Percentiles rank a stretch among this genome's conserved stretches.
phyloP scores from a whole-genome alignment of 345 rosid genomes.

The Leavenworthia alabamica region DNA sequence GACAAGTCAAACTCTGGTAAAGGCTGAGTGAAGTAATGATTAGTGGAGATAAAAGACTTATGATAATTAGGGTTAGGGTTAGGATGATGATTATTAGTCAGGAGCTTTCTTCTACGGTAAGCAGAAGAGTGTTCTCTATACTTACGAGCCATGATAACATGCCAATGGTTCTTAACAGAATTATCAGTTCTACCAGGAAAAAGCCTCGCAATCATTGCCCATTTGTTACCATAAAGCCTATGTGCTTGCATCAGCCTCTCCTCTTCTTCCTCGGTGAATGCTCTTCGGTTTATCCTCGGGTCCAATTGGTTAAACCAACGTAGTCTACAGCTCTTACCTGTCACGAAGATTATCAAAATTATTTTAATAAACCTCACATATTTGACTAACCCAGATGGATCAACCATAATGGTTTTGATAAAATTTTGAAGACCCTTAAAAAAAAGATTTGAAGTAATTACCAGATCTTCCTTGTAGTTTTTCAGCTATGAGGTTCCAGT shows the following conservation, averaged over 20 bases:
- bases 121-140: conserved; percentile 80
- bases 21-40: conserved; percentile 24
- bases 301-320: conserved; percentile 98
- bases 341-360: not conserved
- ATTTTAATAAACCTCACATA: not conserved
- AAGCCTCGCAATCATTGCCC: conserved; percentile 98
- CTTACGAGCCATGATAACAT: conserved; percentile 95
- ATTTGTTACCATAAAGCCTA: conserved; percentile 89
- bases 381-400: conserved; percentile 2
- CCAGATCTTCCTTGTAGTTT: conserved; percentile 96
- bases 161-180: conserved; percentile 98
- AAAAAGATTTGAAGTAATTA: conserved; percentile 16
- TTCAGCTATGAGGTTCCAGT: conserved; percentile 97
- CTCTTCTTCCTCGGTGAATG: conserved; percentile 90
- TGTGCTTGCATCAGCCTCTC: conserved; percentile 94
- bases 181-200: conserved; percentile 99
- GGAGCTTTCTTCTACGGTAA: conserved; percentile 61
- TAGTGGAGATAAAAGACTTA: conserved; percentile 22
- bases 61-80: conserved; percentile 22
- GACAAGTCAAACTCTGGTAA: conserved; percentile 21
- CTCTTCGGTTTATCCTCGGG: conserved; percentile 86
- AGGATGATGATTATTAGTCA: conserved; percentile 14
- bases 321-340: conserved; percentile 92
- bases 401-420: not conserved
- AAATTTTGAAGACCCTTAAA: not conserved